These are phyloP conservation scores for Nitzschia sp. DNA, from an alignment of 108 stramenopile genomes.

Conservation along the genomic window DNA sequence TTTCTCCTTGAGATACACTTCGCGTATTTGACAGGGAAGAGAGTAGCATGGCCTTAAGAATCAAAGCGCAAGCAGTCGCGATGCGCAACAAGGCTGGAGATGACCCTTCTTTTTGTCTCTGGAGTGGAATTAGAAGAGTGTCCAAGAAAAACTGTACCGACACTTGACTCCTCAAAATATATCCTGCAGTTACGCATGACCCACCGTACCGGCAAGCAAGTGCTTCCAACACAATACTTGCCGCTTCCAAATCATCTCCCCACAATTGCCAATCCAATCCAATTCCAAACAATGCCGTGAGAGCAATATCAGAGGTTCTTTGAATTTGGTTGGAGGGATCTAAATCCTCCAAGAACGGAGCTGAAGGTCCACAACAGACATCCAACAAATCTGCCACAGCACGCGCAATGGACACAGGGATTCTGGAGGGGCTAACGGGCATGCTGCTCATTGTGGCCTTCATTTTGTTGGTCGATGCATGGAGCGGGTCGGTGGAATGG, in stretches of 20 bases:
- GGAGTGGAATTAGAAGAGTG: constrained; percentile 52
- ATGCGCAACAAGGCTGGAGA: constrained; percentile 32
- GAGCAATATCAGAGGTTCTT: constrained; percentile 72
- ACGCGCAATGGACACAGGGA: constrained; percentile 47
- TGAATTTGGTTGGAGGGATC: constrained; percentile 49
- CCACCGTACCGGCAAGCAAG: constrained; percentile 60
- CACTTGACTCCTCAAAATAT: constrained; percentile 72
- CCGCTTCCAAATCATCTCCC: constrained; percentile 55
- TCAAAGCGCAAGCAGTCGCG: constrained; percentile 21
- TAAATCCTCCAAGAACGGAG: constrained; percentile 34
- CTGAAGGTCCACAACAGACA: constrained; percentile 56
- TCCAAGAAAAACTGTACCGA: constrained; percentile 84
- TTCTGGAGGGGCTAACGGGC: constrained; percentile 30
- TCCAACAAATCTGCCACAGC: constrained; percentile 58
- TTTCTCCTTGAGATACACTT: constrained; percentile 73
- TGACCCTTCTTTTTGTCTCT: constrained; percentile 5
- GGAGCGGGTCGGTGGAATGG: background rate
- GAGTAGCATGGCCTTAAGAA: constrained; percentile 72
- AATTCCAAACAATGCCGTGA: constrained; percentile 73
- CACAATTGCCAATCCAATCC: constrained; percentile 80
- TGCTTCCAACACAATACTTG: constrained; percentile 47
- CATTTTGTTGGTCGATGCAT: constrained; percentile 8
- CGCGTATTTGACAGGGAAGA: constrained; percentile 55
- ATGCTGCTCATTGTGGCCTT: constrained; percentile 31
- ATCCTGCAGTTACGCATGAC: constrained; percentile 38